phyloP scores from a whole-genome alignment of 805 yeast species.

The Suhomyces faveliae region DNA sequence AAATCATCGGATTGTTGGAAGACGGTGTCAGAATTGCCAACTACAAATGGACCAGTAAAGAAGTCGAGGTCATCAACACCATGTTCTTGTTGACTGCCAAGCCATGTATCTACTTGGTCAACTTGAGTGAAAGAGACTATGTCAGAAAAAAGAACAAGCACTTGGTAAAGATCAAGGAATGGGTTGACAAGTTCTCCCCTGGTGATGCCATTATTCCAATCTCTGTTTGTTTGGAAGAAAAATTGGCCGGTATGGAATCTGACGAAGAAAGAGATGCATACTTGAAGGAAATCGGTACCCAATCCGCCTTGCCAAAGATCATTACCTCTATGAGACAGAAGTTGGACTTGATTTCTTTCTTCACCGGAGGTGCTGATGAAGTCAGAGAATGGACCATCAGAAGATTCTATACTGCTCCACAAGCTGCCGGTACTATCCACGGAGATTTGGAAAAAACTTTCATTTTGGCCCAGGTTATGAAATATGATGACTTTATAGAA shows the following conservation, averaged over 20 bases:
- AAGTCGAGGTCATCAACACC: conserved; percentile 84
- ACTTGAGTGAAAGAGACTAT: conserved; percentile 86
- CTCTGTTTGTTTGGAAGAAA: conserved; percentile 89
- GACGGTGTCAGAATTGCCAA: conserved; percentile 87
- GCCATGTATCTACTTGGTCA: conserved; percentile 89
- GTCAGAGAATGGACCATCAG: conserved; percentile 98
- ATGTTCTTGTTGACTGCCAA: conserved; percentile 91
- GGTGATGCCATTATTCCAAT: conserved; percentile 87
- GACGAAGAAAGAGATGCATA: conserved; percentile 80
- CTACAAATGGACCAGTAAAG: conserved; percentile 83
- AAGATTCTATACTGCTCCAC: conserved; percentile 91
- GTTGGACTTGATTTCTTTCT: conserved; percentile 84
- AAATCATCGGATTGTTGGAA: conserved; percentile 73
- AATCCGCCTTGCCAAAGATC: conserved; percentile 82
- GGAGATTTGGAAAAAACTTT: conserved; percentile 93
- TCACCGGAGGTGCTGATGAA: conserved; percentile 95
- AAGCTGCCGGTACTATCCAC: conserved; percentile 98
- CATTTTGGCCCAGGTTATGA: conserved; percentile 89
- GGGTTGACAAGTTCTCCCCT: conserved; percentile 87
- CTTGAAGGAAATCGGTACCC: conserved; percentile 69
- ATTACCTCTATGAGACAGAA: conserved; percentile 84
- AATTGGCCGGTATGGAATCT: conserved; percentile 80
- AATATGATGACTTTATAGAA: conserved; percentile 76
- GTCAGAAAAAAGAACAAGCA: conserved; percentile 86
- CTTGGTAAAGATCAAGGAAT: conserved; percentile 74